A percentile compares a stretch with the other conserved stretches of the same genome.
These are phyloP conservation scores for Pistacia integerrima DNA, from an alignment of 345 rosid species.

Conservation along the genomic window DNA sequence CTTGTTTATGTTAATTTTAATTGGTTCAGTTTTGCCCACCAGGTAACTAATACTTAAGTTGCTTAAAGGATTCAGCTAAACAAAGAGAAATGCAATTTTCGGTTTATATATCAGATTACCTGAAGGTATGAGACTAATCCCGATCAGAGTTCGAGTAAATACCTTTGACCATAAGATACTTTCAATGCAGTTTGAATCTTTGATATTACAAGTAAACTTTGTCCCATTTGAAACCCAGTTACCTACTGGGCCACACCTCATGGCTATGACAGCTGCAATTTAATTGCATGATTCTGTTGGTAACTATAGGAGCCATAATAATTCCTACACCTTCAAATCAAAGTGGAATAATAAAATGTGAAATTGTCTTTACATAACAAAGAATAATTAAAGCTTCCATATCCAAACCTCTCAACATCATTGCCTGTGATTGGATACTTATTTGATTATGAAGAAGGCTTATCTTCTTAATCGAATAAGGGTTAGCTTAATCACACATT, in stretches of 20 bases:
- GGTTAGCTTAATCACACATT: not conserved
- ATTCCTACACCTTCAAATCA: not conserved
- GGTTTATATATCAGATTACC: no score
- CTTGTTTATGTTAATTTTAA: not conserved
- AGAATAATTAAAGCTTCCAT: not conserved
- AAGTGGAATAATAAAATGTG: constrained; percentile 9
- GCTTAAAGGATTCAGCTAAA: not conserved
- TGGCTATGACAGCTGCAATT: not conserved
- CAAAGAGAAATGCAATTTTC: not conserved
- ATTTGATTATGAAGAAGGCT: no score
- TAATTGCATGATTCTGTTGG: not conserved
- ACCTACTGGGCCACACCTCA: no score
- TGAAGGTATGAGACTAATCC: no score
- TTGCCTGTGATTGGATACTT: constrained; percentile 7
- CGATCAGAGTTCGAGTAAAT: no score
- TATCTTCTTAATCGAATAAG: no score
- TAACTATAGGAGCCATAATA: not conserved
- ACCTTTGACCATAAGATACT: no score
- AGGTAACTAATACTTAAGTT: no score
- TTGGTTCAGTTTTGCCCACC: not conserved
- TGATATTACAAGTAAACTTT: no score
- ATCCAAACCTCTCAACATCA: constrained; percentile 7
- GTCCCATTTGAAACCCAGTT: no score
- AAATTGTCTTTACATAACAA: constrained; percentile 10
- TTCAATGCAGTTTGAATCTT: no score